Percentiles rank a stretch among this genome's conserved stretches.
These are phyloP conservation scores for Pichia sp. DNA, from an alignment of 1,139 yeast genomes.

Conservation along the genomic window DNA sequence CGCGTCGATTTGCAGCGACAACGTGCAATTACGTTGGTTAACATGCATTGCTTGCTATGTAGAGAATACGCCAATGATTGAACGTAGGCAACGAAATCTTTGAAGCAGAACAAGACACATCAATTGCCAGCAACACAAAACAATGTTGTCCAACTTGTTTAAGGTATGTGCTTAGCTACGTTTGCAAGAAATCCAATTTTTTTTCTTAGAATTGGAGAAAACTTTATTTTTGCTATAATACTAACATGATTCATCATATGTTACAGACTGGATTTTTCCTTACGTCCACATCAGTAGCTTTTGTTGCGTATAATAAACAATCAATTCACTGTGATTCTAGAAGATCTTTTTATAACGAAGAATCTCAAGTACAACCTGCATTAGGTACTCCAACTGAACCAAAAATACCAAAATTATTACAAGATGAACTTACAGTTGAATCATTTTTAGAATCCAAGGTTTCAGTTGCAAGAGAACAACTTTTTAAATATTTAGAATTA, in stretches of 20 bases:
- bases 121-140: background rate
- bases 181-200: background rate
- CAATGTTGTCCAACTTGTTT: background rate
- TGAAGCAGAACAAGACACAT: background rate
- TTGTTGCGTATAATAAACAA: background rate
- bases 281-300: slow-evolving; percentile 7
- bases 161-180: background rate
- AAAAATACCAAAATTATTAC: slow-evolving; percentile 32
- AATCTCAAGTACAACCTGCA: slow-evolving; percentile 47
- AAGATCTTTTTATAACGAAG: slow-evolving; percentile 52
- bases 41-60: background rate
- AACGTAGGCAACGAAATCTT: background rate
- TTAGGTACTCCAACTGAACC: slow-evolving; percentile 34
- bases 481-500: slow-evolving; percentile 24
- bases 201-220: background rate
- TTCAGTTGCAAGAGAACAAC: slow-evolving; percentile 40
- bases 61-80: no score
- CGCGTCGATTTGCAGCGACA: slow-evolving; percentile 9
- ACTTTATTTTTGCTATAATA: background rate
- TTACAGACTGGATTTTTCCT: slow-evolving; percentile 10
- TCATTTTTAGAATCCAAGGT: slow-evolving; percentile 51
- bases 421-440: slow-evolving; percentile 51
- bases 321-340: slow-evolving; percentile 9
- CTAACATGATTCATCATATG: background rate
- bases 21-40: background rate